A percentile compares a stretch with the other conserved stretches of the same genome.
These are phyloP conservation scores for Neonectria punicea DNA, from an alignment of 2,329 filamentous ascomycete genomes.

Conservation along the genomic window DNA sequence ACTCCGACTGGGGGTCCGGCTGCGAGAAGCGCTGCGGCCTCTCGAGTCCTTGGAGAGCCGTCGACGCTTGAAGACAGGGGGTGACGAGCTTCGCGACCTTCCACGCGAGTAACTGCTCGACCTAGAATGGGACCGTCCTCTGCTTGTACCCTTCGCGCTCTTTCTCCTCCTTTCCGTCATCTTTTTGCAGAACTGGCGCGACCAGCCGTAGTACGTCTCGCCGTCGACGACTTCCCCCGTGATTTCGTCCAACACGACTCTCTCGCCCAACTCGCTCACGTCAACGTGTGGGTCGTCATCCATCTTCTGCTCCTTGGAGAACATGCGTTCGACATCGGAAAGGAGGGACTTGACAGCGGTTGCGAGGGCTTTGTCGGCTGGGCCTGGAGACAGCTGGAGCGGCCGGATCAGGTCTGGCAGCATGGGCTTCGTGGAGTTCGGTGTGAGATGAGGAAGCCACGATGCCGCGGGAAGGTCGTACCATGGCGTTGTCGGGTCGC, in stretches of 20 bases:
- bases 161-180: conserved; percentile 72
- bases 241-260: conserved; percentile 71
- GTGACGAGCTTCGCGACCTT: conserved; percentile 47
- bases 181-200: conserved; percentile 79
- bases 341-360: conserved; percentile 77
- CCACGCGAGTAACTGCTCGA: conserved; percentile 44
- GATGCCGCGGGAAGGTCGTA: conserved; percentile 86
- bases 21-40: conserved; percentile 38
- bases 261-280: conserved; percentile 80
- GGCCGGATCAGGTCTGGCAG: conserved; percentile 76
- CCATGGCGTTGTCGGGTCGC: conserved; percentile 77
- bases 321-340: conserved; percentile 75
- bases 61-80: conserved; percentile 46
- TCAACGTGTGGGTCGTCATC: conserved; percentile 65
- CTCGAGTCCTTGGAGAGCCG: conserved; percentile 39
- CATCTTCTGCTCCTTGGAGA: conserved; percentile 60
- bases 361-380: conserved; percentile 73
- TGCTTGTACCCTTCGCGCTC: conserved; percentile 28
- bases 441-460: conserved; percentile 81
- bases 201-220: conserved; percentile 91
- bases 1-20: conserved; percentile 38
- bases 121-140: conserved; percentile 49
- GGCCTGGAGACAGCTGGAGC: conserved; percentile 74
- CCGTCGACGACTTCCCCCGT: conserved; percentile 72
- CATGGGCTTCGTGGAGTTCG: conserved; percentile 80